These are phyloP conservation scores for Tetracladium marchalianum DNA, from an alignment of 495 filamentous ascomycete species.

Conservation along the genomic window DNA sequence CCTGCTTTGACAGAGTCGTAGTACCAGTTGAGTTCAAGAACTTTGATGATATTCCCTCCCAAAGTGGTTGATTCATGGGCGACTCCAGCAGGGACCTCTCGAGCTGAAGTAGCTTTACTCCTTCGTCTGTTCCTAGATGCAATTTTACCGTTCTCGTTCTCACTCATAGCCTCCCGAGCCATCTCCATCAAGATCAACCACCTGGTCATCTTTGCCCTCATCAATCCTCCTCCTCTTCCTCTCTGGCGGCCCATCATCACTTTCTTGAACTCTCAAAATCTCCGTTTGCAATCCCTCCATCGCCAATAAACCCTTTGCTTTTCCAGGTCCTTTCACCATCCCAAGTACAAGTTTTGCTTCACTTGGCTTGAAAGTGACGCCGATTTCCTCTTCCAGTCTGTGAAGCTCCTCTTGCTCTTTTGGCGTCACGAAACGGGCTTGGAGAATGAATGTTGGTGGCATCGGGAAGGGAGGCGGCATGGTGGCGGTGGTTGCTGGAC, in stretches of 20 bases:
- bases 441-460: conserved; percentile 66
- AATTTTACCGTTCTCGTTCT: too few relatives aligned
- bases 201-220: background rate
- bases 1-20: conserved; percentile 46
- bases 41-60: conserved; percentile 37
- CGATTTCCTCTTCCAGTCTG: conserved; percentile 51
- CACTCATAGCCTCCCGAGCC: background rate
- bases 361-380: conserved; percentile 58
- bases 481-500: too few relatives aligned
- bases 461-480: conserved; percentile 22
- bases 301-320: conserved; percentile 39
- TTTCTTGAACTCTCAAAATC: background rate
- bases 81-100: too few relatives aligned
- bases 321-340: conserved; percentile 62
- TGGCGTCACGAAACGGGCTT: conserved; percentile 49
- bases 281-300: conserved; percentile 40
- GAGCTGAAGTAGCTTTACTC: too few relatives aligned
- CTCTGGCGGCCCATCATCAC: background rate
- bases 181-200: background rate
- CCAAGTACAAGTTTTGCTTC: conserved; percentile 70
- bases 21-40: conserved; percentile 73
- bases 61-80: too few relatives aligned
- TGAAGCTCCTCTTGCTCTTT: conserved; percentile 39
- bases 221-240: background rate
- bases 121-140: too few relatives aligned